Percentiles rank a stretch among this genome's conserved stretches.
phyloP scores from a whole-genome alignment of 2,329 filamentous ascomycete species.

The Decorospora gaudefroyi region DNA sequence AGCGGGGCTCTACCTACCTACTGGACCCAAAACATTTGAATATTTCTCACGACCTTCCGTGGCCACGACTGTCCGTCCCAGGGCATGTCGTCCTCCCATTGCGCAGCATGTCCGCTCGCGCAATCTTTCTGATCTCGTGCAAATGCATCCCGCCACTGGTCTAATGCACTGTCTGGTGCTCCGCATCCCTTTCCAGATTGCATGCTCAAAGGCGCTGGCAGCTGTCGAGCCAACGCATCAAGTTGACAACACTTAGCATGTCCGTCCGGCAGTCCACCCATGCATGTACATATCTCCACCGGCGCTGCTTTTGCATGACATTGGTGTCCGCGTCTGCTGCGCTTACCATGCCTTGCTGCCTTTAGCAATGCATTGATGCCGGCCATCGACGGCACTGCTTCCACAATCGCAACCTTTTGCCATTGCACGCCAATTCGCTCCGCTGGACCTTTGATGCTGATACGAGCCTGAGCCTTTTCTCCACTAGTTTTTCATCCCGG shows the following conservation, averaged over 20 bases:
- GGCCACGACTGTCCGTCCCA: constrained; percentile 19
- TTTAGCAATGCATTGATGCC: constrained; percentile 39
- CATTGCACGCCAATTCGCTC: constrained; percentile 42
- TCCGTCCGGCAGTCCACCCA: constrained; percentile 47
- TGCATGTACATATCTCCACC: constrained; percentile 44
- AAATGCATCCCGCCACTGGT: constrained; percentile 28
- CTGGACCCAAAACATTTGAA: constrained; percentile 38
- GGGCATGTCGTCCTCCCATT: constrained; percentile 20
- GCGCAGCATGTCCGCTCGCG: constrained; percentile 19
- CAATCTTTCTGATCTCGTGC: constrained; percentile 17
- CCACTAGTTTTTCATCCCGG: constrained; percentile 33
- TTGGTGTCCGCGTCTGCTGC: constrained; percentile 45
- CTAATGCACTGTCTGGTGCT: constrained; percentile 41
- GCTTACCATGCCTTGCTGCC: constrained; percentile 47
- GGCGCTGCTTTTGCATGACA: constrained; percentile 43
- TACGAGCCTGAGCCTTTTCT: constrained; percentile 33
- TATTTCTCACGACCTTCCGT: constrained; percentile 32
- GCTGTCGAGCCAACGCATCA: constrained; percentile 51
- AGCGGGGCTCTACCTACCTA: constrained; percentile 32
- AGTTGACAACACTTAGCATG: constrained; percentile 50
- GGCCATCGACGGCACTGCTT: constrained; percentile 32
- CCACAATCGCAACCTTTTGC: constrained; percentile 32
- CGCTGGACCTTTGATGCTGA: constrained; percentile 37
- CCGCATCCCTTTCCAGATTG: constrained; percentile 47
- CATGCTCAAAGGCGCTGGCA: constrained; percentile 47